Percentiles rank a stretch among this genome's conserved stretches.
phyloP scores from a whole-genome alignment of 2,329 filamentous ascomycete genomes.

The Coniochaeta sp. region DNA sequence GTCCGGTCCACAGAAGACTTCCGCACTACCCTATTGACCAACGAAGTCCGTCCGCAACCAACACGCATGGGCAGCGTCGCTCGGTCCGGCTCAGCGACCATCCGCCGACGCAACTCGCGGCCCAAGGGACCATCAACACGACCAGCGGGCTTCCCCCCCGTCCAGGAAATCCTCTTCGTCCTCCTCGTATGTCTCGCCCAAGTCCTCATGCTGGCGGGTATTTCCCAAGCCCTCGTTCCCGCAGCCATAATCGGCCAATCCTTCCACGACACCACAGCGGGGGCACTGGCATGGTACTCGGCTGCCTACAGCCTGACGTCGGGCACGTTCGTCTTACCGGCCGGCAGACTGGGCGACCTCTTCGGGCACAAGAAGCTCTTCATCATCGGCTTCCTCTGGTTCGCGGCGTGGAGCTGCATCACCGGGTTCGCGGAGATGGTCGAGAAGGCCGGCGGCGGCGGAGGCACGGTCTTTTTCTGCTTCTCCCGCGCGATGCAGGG shows the following conservation, averaged over 20 bases:
- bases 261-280: constrained; percentile 34
- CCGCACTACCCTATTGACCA: neutral
- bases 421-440: constrained; percentile 31
- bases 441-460: constrained; percentile 9
- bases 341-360: constrained; percentile 48
- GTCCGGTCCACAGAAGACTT: constrained; percentile 9
- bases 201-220: constrained; percentile 39
- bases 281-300: constrained; percentile 47
- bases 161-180: constrained; percentile 28
- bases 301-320: constrained; percentile 49
- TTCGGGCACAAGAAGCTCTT: constrained; percentile 52
- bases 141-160: constrained; percentile 16
- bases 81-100: neutral
- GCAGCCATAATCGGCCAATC: constrained; percentile 38
- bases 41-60: neutral
- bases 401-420: constrained; percentile 43
- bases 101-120: neutral
- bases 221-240: constrained; percentile 40
- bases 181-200: constrained; percentile 31
- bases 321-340: constrained; percentile 51
- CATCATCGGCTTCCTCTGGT: constrained; percentile 47
- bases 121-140: neutral
- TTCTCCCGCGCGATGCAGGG: constrained; percentile 18
- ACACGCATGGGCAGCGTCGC: neutral
- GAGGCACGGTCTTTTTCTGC: constrained; percentile 18